Base-by-base conservation (phyloP, 2,329 filamentous ascomycete genomes). In the Alternaria triticina region DNA sequence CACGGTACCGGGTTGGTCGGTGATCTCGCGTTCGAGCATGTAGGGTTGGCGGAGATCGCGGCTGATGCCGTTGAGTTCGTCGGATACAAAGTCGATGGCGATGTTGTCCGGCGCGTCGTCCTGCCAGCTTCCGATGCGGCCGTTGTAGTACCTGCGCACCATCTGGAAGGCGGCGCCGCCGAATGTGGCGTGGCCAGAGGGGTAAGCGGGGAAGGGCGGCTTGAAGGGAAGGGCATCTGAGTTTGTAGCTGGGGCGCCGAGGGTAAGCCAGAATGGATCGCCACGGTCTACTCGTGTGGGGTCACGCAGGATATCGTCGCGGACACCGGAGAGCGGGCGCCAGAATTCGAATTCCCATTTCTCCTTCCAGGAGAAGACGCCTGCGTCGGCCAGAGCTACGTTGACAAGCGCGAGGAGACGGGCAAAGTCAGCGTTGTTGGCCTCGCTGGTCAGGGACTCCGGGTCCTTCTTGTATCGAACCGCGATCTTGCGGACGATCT, bases 321-420 rank as follows among this genome's bases (percentile, higher is more conserved):
- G 70, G 13, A 76, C 68, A 25, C 74, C 74, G 10, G 70, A 70
- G 1, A 76, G 57, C 1, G 74, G 74, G 20, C 74, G 73, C 74
- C 74, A 76, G 56, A 73, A 74, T 47, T 75, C 71, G 52, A 70
- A 76, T 45, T 62, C 64, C 67, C 73, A 75, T 44, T 76, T 76
- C 44, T 70, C 72, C 12, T 67, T 72, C 74, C 74, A 75, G 25
- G 70, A 67, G 49, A 74, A 74, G 57, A 76, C 70, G 22, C 74
- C 73, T 3, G 74, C 74, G 36, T 76, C 74, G 7, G 69, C 69
- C 54, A 68, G 54, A 6, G 74, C 70, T 23, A 62, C 64, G 57
- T 76, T 74, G 36, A 65, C 60, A 5, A 76, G 62, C 7, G 74
- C 72, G 17, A 76, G 65, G 10, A 75, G 62, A 17, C 74, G 73